Base-by-base conservation (phyloP, 371 early-diverging fungal species). In the Zychaea mexicana region DNA sequence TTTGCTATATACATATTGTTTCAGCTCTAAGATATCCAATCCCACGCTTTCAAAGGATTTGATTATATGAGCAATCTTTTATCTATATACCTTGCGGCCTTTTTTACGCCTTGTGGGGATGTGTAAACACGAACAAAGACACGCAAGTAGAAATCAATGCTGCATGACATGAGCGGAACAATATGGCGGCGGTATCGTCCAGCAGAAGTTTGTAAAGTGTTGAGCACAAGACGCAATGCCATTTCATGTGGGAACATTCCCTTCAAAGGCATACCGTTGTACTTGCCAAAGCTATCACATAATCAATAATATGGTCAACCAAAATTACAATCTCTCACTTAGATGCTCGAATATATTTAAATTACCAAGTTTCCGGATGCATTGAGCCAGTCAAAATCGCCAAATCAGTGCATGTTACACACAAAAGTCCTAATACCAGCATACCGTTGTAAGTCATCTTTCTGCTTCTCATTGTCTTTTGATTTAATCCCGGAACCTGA, bases 341-440 rank as follows among this genome's bases (percentile, higher is more conserved):
- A 17, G 13, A 42, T n/a, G 17, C 7, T 17, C 13, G 7, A 42
- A 17, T 12, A n/a, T 30, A 30, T 31, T 31, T 7, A 17, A 45
- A 63, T 66, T 84, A 85, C 86, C 99, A 96, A 49, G 94, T 90
- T 69, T 97, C 98, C 3, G 94, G 89, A 73, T 94, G 88, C 81
- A 87, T 97, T 70, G 79, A 88, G 33, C 98, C 95, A 64, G 98
- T 96, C 6, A 99, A 83, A 9, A 98, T 93, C 10, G 96, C 98
- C 76, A 98, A 87, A 87, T 99, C 99, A 0, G 99, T 99, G 79
- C 99, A 98, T 3, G 99, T 99, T 27, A 99, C 90, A 76, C 98
- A 98, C 26, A 99, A 80, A 27, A 99, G 78, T 19, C 95, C 88
- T 89, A 73, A 24, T 24, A 22, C n/a, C 13, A 3, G 30, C 32